Percentiles rank a stretch among this genome's conserved stretches.
Evolutionary conservation across 345 rosid genomes (phyloP).

Genomic region (Dipteronia sinensis): DNA sequence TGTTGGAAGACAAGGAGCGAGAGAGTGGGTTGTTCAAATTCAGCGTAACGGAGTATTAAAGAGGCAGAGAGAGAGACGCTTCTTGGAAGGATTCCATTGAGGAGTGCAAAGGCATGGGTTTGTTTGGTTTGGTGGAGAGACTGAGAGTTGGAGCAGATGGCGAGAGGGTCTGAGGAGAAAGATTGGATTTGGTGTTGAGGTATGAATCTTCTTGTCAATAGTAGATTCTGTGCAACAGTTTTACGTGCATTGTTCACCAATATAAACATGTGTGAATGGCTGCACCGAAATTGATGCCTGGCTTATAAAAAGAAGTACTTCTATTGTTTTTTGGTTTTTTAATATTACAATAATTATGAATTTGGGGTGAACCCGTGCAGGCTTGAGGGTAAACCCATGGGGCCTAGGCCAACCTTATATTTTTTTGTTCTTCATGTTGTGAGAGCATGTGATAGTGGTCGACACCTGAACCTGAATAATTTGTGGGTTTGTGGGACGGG

Average conservation of each 20-base stretch:
- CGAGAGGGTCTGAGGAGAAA: constrained; percentile 25
- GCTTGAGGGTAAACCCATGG: too few relatives aligned
- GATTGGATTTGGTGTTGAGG: not conserved
- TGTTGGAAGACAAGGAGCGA: constrained; percentile 36
- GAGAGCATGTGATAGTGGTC: too few relatives aligned
- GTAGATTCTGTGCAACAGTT: not conserved
- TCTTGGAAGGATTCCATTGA: constrained; percentile 40
- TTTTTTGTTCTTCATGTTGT: too few relatives aligned
- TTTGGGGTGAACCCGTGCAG: too few relatives aligned
- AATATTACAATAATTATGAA: too few relatives aligned
- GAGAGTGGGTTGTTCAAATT: constrained; percentile 24
- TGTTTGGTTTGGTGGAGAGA: constrained; percentile 41
- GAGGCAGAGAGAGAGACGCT: constrained; percentile 46
- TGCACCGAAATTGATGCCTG: too few relatives aligned
- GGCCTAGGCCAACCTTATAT: too few relatives aligned
- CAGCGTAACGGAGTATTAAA: constrained; percentile 50
- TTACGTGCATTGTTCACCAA: not conserved
- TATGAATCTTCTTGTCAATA: not conserved
- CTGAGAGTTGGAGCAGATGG: constrained; percentile 30
- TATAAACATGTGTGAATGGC: not conserved
- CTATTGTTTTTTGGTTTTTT: too few relatives aligned
- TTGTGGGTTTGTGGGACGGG: too few relatives aligned
- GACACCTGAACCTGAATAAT: too few relatives aligned
- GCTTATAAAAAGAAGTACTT: too few relatives aligned
- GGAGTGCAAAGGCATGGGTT: constrained; percentile 41